Evolutionary conservation across 2,329 filamentous ascomycete species (phyloP), one percentile per base, ranked within the genome.

Genomic region (Drechmeria coniospora): DNA sequence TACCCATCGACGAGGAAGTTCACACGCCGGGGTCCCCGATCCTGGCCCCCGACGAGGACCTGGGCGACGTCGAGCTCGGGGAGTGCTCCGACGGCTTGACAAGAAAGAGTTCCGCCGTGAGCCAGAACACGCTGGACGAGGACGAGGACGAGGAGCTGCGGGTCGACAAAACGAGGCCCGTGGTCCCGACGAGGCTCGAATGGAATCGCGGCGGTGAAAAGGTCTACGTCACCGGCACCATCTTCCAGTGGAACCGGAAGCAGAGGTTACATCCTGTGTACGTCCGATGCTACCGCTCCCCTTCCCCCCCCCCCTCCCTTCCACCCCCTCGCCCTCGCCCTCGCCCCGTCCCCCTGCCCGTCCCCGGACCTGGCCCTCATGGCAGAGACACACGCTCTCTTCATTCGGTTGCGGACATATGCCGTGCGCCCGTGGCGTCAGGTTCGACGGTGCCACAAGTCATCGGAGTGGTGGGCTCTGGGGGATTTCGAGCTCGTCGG

Each of bases 191-290:
- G 2, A 61, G 69, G 32, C 73, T 98, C 32, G 80, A 92, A 54
- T 98, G 90, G 90, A 69, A 68, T 38, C 68, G 72, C 7, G 73
- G 74, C 28, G 86, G 81, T 32, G 80, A 92, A 32, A 92, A 86
- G 54, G 74, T 95, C 37, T 98, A 93, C 51, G 84, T 98, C 25
- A 98, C 90, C 1, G 87, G 87, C 38, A 95, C 90, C 13, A 94
- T 95, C 48, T 92, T 92, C 43, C 81, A 87, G 50, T 98, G 90
- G 90, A 84, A 92, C 55, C 78, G 79, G 50, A 95, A 95, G 57
- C 92, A 86, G 50, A 73, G 79, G 41, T 61, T 98, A 46, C 74
- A 84, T 53, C 75, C 70, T 52, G 77, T 82, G 84, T 92, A 69
- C 70, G 79, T 73, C n/a, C 5, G 20, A 9, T 6, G 20, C 20